These are phyloP conservation scores for Kwoniella botswanensis DNA, from an alignment of 768 basidiomycete genomes.

Conservation along the genomic window DNA sequence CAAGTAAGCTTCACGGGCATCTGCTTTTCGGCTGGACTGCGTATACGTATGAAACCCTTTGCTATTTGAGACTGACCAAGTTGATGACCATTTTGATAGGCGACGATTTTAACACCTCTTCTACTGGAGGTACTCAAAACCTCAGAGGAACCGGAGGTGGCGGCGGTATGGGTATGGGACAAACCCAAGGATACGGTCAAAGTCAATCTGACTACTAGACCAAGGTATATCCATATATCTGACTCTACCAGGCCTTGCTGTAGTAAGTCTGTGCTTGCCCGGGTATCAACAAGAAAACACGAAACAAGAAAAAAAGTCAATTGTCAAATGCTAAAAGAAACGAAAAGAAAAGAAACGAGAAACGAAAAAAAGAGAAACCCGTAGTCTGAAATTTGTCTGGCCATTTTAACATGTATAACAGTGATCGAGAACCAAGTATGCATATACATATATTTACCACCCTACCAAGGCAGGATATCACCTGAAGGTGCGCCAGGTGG, in stretches of 20 bases:
- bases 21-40: no score
- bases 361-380: no score
- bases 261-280: not conserved
- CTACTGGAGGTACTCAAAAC: not conserved
- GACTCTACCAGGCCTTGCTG: not conserved
- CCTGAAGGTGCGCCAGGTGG: not conserved
- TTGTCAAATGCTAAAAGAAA: no score
- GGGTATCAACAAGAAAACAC: not conserved
- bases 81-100: not conserved
- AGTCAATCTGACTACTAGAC: conserved; percentile 12
- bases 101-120: conserved; percentile 6
- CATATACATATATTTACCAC: not conserved
- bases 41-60: no score
- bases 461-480: conserved; percentile 3
- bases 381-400: no score
- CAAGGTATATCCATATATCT: not conserved
- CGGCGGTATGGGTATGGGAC: conserved; percentile 7
- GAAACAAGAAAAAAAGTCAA: no score
- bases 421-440: no score
- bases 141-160: not conserved
- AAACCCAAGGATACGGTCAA: conserved; percentile 14
- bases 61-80: not conserved
- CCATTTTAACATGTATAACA: no score
- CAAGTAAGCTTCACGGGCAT: no score
- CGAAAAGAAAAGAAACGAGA: no score